Evolutionary conservation across 2,329 filamentous ascomycete species (phyloP).

Genomic region (Trichophyton schoenleinii): DNA sequence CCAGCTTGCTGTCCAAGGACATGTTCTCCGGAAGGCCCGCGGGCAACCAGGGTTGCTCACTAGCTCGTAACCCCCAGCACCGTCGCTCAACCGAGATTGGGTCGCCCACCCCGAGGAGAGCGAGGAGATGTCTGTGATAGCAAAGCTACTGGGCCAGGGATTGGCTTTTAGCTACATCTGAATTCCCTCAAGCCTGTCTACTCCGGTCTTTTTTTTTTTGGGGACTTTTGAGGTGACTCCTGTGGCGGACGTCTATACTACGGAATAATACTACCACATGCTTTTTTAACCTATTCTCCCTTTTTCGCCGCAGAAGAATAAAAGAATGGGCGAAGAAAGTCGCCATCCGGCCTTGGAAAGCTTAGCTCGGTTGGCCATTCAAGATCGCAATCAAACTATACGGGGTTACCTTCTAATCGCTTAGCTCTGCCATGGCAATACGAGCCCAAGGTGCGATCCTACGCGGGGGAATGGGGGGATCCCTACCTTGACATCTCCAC

Average conservation of each 20-base stretch:
- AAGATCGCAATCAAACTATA: neutral
- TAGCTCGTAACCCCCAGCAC: neutral
- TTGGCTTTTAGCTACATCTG: neutral
- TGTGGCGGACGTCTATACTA: no score
- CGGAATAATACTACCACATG: neutral
- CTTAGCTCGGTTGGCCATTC: neutral
- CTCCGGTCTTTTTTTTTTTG: no score
- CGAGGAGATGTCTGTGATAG: neutral
- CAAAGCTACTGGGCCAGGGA: neutral
- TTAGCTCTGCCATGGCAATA: neutral
- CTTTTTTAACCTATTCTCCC: neutral
- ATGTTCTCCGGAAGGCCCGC: neutral
- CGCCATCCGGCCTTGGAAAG: slow-evolving; percentile 1
- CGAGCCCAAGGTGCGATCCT: neutral
- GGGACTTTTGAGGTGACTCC: no score
- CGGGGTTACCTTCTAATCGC: neutral
- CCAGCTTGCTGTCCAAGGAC: neutral
- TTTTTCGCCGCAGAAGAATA: neutral
- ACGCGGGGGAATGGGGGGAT: neutral
- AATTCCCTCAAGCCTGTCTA: neutral
- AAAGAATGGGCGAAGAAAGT: neutral
- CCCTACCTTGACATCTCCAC: neutral
- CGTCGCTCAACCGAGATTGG: neutral
- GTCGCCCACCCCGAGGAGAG: neutral
- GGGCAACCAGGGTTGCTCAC: neutral